A percentile compares a stretch with the other conserved stretches of the same genome.
Evolutionary conservation across 164 flowering plant species (phyloP).

Genomic region (Kingdonia uniflora): DNA sequence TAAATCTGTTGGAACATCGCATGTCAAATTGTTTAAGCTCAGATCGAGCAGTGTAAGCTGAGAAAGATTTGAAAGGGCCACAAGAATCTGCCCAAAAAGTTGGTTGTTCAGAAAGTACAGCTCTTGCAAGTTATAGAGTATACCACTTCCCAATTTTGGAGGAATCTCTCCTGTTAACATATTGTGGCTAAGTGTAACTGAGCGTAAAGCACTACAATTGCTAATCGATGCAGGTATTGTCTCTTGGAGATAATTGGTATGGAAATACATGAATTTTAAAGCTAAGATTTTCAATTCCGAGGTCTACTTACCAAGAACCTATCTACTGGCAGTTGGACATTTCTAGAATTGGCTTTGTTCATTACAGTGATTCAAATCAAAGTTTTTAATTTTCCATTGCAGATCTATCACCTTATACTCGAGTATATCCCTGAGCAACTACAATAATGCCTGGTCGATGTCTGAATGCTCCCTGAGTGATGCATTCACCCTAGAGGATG

Average conservation of each 20-base stretch:
- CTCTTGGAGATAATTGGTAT: slow-evolving; percentile 3
- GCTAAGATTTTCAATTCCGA: too few relatives aligned
- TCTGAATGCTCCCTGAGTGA: too few relatives aligned
- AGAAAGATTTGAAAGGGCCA: slow-evolving; percentile 4
- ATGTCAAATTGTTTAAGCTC: not conserved
- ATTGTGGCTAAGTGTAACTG: slow-evolving; percentile 3
- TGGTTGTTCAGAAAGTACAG: slow-evolving; percentile 1
- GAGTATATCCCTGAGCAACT: too few relatives aligned
- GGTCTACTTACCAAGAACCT: too few relatives aligned
- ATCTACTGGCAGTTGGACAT: too few relatives aligned
- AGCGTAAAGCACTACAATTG: slow-evolving; percentile 7
- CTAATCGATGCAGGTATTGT: too few relatives aligned
- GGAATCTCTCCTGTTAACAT: slow-evolving; percentile 10
- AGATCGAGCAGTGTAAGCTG: slow-evolving; percentile 9
- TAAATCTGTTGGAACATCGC: not conserved
- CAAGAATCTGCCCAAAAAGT: slow-evolving; percentile 6
- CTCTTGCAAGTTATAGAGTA: slow-evolving; percentile 10
- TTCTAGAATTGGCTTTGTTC: too few relatives aligned
- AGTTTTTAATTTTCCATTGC: too few relatives aligned
- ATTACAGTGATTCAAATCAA: too few relatives aligned
- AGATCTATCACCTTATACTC: too few relatives aligned
- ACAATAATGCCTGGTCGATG: too few relatives aligned
- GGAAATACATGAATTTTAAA: slow-evolving; percentile 9
- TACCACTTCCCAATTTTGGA: slow-evolving; percentile 7
- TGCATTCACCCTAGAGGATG: too few relatives aligned